phyloP scores from a whole-genome alignment of 2,329 filamentous ascomycete species.

The Talaromyces sp. region DNA sequence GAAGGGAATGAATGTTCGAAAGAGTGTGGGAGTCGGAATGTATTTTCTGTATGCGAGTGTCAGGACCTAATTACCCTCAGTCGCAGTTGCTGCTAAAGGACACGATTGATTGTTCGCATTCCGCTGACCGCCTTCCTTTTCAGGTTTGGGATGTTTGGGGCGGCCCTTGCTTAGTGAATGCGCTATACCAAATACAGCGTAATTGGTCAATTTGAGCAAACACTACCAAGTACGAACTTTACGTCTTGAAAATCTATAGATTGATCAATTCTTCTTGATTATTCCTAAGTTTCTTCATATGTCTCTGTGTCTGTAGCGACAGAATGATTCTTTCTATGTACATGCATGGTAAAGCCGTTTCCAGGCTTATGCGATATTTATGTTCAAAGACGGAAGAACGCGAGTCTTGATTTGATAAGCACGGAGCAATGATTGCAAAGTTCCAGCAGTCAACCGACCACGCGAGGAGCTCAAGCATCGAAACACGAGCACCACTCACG shows the following conservation, averaged over 20 bases:
- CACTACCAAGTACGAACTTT: neutral
- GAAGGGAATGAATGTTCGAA: neutral
- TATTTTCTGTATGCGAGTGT: neutral
- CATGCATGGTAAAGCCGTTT: neutral
- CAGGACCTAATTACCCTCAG: neutral
- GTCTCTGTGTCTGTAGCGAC: neutral
- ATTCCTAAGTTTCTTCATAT: neutral
- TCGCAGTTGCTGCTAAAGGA: constrained; percentile 16
- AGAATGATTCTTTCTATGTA: constrained; percentile 1
- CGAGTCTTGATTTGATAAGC: neutral
- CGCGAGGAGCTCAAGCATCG: constrained; percentile 38
- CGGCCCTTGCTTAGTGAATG: neutral
- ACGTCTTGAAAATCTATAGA: neutral
- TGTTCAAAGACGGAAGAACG: neutral
- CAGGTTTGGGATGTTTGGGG: neutral
- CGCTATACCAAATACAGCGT: neutral
- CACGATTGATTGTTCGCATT: constrained; percentile 18
- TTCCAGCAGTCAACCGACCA: constrained; percentile 10
- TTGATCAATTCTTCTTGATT: neutral
- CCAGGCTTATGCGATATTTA: neutral
- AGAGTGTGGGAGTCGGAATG: neutral
- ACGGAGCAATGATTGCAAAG: neutral
- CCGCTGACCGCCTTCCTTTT: constrained; percentile 19
- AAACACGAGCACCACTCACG: constrained; percentile 38
- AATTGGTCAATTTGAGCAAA: neutral